Evolutionary conservation across 768 basidiomycete genomes (phyloP), one percentile per base, ranked within the genome.

Genomic region (Postia placenta): DNA sequence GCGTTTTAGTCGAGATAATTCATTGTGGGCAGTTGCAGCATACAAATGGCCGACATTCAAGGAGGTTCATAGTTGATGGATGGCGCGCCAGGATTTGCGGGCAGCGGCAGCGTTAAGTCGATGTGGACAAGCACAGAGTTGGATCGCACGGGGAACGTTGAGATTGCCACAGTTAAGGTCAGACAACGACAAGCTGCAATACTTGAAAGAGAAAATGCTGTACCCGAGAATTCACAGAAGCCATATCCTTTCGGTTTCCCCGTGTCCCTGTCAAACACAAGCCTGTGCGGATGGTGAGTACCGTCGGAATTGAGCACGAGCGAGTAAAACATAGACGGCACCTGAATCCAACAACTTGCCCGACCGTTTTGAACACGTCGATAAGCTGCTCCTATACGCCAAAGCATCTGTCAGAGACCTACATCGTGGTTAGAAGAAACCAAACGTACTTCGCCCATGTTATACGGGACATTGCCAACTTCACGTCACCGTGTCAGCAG

Each of bases 191-290:
- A 45, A 11, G 33, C 22, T 23, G 15, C 20, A 24, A 15, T 17
- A 41, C n/a, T 15, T 36, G 22, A 51, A 46, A 24, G 45, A 55
- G 47, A 54, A 47, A 55, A 53, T 11, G 39, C 56, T 75, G 71
- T 79, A 91, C 89, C 91, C 56, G 85, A 80, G 60, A 90, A 93
- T 79, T 92, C 90, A 73, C 90, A 92, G 62, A 92, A 92, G 19
- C 92, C 92, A 66, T 93, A 95, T 24, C 92, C 92, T 68, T 85
- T 86, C 44, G 92, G 90, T 64, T 94, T 94, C 47, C 91, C 92
- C n/a, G 92, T 92, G 50, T 91, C 90, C 62, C 90, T 74, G 71
- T 92, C 90, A 67, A 87, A 91, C 41, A 92, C 89, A 42, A 92
- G 75, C 65, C 90, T 92, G 50, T 50, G 41, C 41, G 48, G 27